Evolutionary conservation across 768 basidiomycete genomes (phyloP).

Genomic region (Gymnopilus dilepis): DNA sequence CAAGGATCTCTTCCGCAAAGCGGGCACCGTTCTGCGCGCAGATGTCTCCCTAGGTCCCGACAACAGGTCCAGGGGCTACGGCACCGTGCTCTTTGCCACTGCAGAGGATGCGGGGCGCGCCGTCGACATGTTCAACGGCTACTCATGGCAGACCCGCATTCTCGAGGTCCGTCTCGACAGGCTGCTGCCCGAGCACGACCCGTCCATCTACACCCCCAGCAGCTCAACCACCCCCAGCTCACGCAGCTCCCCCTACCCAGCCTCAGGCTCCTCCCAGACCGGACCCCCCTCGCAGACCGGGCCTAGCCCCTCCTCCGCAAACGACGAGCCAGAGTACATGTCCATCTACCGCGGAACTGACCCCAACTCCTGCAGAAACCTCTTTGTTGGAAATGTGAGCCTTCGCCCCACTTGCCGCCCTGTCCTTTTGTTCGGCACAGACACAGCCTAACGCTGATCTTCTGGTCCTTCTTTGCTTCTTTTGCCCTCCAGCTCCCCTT

Average conservation of each 20-base stretch:
- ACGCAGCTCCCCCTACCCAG: slow-evolving; percentile 14
- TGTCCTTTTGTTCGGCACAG: slow-evolving; percentile 1
- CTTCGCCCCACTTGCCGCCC: slow-evolving; percentile 52
- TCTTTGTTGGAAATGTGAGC: slow-evolving; percentile 90
- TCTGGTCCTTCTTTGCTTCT: slow-evolving; percentile 27
- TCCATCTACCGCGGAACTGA: slow-evolving; percentile 30
- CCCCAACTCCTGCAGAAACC: slow-evolving; percentile 50
- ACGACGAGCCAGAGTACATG: slow-evolving; percentile 28
- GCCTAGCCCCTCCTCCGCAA: slow-evolving; percentile 14
- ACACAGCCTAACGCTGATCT: slow-evolving; percentile 38
- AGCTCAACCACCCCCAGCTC: slow-evolving; percentile 15
- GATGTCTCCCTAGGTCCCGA: slow-evolving; percentile 83
- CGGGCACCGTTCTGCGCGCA: slow-evolving; percentile 87
- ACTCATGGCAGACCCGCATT: slow-evolving; percentile 93
- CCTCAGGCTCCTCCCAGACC: slow-evolving; percentile 9
- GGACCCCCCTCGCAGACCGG: slow-evolving; percentile 4
- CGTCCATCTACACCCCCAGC: slow-evolving; percentile 6
- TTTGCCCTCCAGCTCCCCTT: slow-evolving; percentile 70
- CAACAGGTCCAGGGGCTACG: slow-evolving; percentile 92
- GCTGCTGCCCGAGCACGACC: slow-evolving; percentile 66
- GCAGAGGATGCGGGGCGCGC: slow-evolving; percentile 94
- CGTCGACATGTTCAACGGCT: slow-evolving; percentile 96
- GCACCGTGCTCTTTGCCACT: slow-evolving; percentile 93
- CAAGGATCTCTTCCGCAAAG: slow-evolving; percentile 95
- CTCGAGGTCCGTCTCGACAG: slow-evolving; percentile 93